Conservation (phyloP, 139 green algal genomes). For the Chlamydomonas sphaeroides region DNA sequence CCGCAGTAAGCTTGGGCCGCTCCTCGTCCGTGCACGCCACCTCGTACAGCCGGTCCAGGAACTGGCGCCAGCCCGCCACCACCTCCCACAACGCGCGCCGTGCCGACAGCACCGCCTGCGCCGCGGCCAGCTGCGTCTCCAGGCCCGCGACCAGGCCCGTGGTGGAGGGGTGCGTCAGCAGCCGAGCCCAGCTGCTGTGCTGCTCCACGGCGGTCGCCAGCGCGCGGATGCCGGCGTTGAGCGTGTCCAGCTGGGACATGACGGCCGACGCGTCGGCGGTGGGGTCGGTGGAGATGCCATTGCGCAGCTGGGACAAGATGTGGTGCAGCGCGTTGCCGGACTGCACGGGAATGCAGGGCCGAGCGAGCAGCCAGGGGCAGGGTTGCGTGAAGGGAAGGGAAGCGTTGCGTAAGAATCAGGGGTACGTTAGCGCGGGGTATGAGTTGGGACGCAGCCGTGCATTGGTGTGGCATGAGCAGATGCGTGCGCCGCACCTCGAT, state of each 20-base stretch:
- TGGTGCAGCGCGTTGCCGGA: constrained; percentile 35
- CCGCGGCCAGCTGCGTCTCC: constrained; percentile 16
- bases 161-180: constrained; percentile 45
- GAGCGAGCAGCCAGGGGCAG: too few relatives aligned
- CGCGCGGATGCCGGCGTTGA: background rate
- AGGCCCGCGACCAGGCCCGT: constrained; percentile 26
- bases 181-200: constrained; percentile 47
- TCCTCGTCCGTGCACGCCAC: constrained; percentile 26
- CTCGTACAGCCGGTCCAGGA: constrained; percentile 44
- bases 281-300: constrained; percentile 16
- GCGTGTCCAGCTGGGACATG: background rate
- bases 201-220: constrained; percentile 23
- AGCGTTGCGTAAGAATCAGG: too few relatives aligned
- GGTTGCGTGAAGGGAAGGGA: too few relatives aligned
- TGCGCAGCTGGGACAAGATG: constrained; percentile 34
- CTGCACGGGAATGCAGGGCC: too few relatives aligned
- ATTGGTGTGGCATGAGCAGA: too few relatives aligned
- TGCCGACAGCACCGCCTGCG: constrained; percentile 21
- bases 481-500: constrained; percentile 24
- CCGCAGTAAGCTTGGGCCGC: background rate
- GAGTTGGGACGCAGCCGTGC: too few relatives aligned
- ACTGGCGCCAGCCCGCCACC: constrained; percentile 34
- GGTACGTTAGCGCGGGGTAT: too few relatives aligned
- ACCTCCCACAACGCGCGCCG: constrained; percentile 43
- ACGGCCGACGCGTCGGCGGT: constrained; percentile 6